Percentiles rank a stretch among this genome's conserved stretches.
Evolutionary conservation across 192 early-diverging fungal genomes (phyloP).

Genomic region (Haplosporangium gracile): DNA sequence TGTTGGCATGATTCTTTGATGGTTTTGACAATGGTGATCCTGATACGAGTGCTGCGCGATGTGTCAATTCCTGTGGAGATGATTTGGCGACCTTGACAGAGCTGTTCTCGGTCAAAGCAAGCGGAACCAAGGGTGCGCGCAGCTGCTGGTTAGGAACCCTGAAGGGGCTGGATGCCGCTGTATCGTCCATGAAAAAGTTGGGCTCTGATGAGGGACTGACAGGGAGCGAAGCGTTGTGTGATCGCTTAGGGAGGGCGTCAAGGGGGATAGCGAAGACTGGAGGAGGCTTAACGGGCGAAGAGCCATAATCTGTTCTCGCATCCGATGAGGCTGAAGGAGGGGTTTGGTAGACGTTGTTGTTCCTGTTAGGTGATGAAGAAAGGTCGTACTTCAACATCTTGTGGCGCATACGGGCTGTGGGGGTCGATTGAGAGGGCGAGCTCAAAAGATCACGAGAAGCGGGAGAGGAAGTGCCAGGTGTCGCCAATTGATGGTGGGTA

Average conservation of each 20-base stretch:
- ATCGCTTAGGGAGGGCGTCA: slow-evolving; percentile 8
- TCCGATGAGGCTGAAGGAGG: slow-evolving; percentile 42
- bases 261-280: slow-evolving; percentile 20
- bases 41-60: not conserved
- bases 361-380: slow-evolving; percentile 13
- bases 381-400: slow-evolving; percentile 43
- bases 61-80: not conserved
- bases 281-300: slow-evolving; percentile 24
- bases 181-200: slow-evolving; percentile 12
- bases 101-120: slow-evolving; percentile 17
- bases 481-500: slow-evolving; percentile 19
- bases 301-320: slow-evolving; percentile 21
- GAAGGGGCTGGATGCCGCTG: slow-evolving; percentile 5
- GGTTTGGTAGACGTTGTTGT: slow-evolving; percentile 3
- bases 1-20: not conserved
- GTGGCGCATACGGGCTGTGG: slow-evolving; percentile 47
- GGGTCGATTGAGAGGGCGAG: slow-evolving; percentile 22
- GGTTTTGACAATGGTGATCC: not conserved
- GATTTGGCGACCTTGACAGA: not conserved
- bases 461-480: slow-evolving; percentile 35
- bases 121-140: slow-evolving; percentile 31
- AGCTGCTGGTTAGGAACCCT: not conserved
- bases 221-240: slow-evolving; percentile 5
- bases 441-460: slow-evolving; percentile 7
- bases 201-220: slow-evolving; percentile 28